Conservation (phyloP, 1,284 basidiomycete species). For the Ceratobasidium sp. region DNA sequence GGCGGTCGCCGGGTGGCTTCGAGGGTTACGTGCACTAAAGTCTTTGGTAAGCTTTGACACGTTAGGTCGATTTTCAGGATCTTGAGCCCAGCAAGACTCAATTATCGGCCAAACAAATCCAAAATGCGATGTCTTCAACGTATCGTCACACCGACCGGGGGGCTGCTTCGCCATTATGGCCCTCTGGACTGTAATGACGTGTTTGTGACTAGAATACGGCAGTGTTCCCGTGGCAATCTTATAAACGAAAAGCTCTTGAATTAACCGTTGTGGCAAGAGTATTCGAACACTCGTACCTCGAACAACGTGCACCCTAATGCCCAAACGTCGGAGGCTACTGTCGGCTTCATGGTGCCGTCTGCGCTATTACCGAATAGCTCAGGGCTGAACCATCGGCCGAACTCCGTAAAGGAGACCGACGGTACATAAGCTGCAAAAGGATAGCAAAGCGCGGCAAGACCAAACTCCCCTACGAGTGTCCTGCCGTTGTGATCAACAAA, state of each 20-base stretch:
- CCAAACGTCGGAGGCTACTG: conserved; percentile 34
- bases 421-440: conserved; percentile 13
- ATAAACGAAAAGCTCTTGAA: not conserved
- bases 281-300: conserved; percentile 7
- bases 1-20: not conserved
- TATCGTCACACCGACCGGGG: not conserved
- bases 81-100: not conserved
- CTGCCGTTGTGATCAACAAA: conserved; percentile 20
- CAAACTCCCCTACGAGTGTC: conserved; percentile 30
- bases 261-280: not conserved
- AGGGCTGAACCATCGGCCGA: conserved; percentile 36
- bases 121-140: not conserved
- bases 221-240: conserved; percentile 4
- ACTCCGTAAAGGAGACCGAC: not conserved
- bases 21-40: not conserved
- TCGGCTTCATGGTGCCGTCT: not conserved
- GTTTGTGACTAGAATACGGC: conserved; percentile 8
- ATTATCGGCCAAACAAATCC: not conserved
- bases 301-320: conserved; percentile 27
- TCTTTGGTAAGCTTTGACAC: not conserved
- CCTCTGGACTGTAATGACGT: not conserved
- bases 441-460: conserved; percentile 17
- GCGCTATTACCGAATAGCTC: not conserved
- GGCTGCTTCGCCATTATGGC: not conserved
- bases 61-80: not conserved